These are phyloP conservation scores for Pezicula neosporulosa DNA, from an alignment of 2,329 filamentous ascomycete species.

Conservation along the genomic window DNA sequence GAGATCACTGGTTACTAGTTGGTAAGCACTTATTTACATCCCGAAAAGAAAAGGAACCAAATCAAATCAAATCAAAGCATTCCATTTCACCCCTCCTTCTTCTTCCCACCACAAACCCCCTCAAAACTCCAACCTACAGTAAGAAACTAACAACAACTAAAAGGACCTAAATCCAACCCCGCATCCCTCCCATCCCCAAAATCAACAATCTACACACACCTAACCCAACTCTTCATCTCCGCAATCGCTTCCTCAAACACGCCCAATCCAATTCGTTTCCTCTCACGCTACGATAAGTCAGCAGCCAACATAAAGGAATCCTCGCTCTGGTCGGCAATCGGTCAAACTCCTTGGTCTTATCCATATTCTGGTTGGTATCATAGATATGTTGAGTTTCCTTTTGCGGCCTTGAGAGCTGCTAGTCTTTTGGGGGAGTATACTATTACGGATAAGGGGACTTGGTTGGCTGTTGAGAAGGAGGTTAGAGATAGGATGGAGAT, in stretches of 20 bases:
- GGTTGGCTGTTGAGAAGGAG: conserved; percentile 32
- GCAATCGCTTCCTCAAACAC: conserved; percentile 31
- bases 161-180: conserved; percentile 28
- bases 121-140: no score
- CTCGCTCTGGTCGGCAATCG: conserved; percentile 40
- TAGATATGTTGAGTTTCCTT: conserved; percentile 40
- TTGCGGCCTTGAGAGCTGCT: conserved; percentile 40
- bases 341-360: conserved; percentile 43
- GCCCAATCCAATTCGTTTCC: conserved; percentile 34
- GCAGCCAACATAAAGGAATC: conserved; percentile 47
- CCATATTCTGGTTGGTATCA: conserved; percentile 44
- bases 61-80: neutral
- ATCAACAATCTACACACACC: conserved; percentile 25
- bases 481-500: conserved; percentile 32
- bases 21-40: conserved; percentile 25
- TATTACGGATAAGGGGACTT: conserved; percentile 43
- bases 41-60: neutral
- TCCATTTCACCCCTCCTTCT: neutral
- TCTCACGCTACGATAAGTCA: conserved; percentile 44
- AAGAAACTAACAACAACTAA: neutral
- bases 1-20: conserved; percentile 43
- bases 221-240: conserved; percentile 31
- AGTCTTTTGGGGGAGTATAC: conserved; percentile 41
- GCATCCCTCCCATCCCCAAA: conserved; percentile 26
- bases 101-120: no score